Conservation (phyloP, 441 rosid genomes). For the Gossypium lobatum region DNA sequence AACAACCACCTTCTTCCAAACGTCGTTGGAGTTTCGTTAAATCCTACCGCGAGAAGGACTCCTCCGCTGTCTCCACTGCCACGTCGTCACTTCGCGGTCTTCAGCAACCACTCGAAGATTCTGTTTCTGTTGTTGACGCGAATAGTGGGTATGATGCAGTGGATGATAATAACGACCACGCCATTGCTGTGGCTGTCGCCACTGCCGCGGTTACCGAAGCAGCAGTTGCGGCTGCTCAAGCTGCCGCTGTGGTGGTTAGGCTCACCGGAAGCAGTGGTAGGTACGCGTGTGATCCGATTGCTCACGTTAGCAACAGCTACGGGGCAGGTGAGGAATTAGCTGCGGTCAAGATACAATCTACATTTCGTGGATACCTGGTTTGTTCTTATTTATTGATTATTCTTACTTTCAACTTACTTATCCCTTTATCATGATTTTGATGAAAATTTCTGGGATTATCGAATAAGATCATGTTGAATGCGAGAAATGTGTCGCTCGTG, state of each 20-base stretch:
- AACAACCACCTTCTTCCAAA: conserved; percentile 15
- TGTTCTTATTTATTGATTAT: conserved; percentile 8
- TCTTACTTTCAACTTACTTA: not conserved
- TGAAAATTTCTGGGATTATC: conserved; percentile 17
- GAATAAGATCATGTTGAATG: not conserved
- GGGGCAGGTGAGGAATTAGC: conserved; percentile 40
- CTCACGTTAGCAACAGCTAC: conserved; percentile 23
- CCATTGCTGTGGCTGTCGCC: conserved; percentile 76
- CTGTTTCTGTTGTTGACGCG: not conserved
- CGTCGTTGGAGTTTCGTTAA: conserved; percentile 82
- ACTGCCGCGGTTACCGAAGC: conserved; percentile 71
- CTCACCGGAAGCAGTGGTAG: conserved; percentile 65
- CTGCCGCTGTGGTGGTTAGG: conserved; percentile 64
- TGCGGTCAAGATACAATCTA: conserved; percentile 74
- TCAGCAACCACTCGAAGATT: not conserved
- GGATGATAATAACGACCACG: conserved; percentile 41
- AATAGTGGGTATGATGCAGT: conserved; percentile 13
- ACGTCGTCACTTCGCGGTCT: not conserved
- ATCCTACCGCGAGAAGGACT: conserved; percentile 51
- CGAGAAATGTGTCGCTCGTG: conserved; percentile 14
- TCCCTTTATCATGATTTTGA: not conserved
- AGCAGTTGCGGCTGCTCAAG: conserved; percentile 68
- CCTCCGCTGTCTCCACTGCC: not conserved
- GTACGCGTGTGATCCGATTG: conserved; percentile 23
- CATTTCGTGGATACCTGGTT: conserved; percentile 88